Conservation (phyloP, 2,329 filamentous ascomycete genomes). For the Fonsecaea monophora region DNA sequence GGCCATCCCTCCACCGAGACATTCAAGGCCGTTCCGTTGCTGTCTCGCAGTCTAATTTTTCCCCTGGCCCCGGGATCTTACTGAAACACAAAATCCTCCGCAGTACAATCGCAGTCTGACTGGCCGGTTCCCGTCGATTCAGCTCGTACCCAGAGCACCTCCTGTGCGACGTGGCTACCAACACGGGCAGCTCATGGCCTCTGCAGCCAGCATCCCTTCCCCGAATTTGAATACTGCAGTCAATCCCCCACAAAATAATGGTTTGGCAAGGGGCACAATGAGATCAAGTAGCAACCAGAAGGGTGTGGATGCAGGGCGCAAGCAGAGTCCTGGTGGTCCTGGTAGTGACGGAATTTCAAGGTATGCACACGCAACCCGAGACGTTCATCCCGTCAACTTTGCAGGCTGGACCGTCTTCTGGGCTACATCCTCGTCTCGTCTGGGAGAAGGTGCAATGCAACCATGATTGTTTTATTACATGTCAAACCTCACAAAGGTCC, state of each 20-base stretch:
- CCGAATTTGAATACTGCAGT: slow-evolving; percentile 14
- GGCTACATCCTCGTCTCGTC: neutral
- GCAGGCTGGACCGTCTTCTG: neutral
- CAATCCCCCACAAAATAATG: slow-evolving; percentile 36
- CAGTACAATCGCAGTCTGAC: slow-evolving; percentile 30
- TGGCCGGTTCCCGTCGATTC: slow-evolving; percentile 36
- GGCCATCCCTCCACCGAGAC: slow-evolving; percentile 25
- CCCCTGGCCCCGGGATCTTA: slow-evolving; percentile 11
- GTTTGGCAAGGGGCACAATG: slow-evolving; percentile 37
- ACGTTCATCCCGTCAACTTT: slow-evolving; percentile 8
- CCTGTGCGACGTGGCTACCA: slow-evolving; percentile 38
- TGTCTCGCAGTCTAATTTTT: slow-evolving; percentile 19
- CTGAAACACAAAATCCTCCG: slow-evolving; percentile 8
- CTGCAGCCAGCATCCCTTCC: slow-evolving; percentile 37
- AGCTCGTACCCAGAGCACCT: slow-evolving; percentile 30
- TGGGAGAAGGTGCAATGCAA: slow-evolving; percentile 1
- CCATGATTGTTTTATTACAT: neutral
- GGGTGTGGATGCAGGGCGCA: slow-evolving; percentile 36
- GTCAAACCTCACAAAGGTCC: neutral
- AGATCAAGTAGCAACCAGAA: slow-evolving; percentile 38
- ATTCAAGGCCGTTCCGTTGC: slow-evolving; percentile 22
- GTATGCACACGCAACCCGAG: slow-evolving; percentile 21
- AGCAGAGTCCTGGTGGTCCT: slow-evolving; percentile 40
- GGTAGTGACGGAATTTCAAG: slow-evolving; percentile 34
- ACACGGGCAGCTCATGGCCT: slow-evolving; percentile 39